Conservation (phyloP, 2,329 filamentous ascomycete genomes). For the Fusarium nisikadoi region DNA sequence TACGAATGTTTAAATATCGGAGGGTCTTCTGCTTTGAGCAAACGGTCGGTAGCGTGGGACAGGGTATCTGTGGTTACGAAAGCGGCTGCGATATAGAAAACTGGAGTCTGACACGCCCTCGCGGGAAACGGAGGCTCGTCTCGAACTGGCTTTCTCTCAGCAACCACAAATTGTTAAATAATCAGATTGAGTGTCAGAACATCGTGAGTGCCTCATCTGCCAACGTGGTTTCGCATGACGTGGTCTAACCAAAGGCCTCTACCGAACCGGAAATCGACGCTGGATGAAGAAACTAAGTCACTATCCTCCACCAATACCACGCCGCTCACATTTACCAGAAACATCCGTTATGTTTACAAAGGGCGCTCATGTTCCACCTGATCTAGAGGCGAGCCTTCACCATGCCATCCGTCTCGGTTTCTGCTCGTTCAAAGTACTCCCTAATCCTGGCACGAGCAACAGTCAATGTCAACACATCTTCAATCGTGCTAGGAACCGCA, state of each 20-base stretch:
- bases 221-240: neutral
- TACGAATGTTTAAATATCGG: neutral
- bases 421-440: slow-evolving; percentile 76
- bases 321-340: neutral
- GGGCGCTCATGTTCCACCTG: neutral
- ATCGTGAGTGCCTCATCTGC: neutral
- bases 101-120: neutral
- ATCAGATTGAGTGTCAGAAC: neutral
- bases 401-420: slow-evolving; percentile 57
- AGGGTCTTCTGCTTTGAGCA: slow-evolving; percentile 1
- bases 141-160: neutral
- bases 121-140: neutral
- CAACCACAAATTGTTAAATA: neutral
- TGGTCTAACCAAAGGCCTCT: neutral
- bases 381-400: slow-evolving; percentile 66
- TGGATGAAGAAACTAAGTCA: neutral
- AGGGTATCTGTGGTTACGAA: neutral
- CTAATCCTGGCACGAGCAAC: slow-evolving; percentile 76
- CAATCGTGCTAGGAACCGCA: slow-evolving; percentile 83
- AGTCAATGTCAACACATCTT: slow-evolving; percentile 79
- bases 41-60: neutral
- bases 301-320: neutral
- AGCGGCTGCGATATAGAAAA: neutral
- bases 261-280: neutral
- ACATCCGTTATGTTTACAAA: neutral